Evolutionary conservation across 1,284 basidiomycete genomes (phyloP).

Genomic region (Cutaneotrichosporon sp.): DNA sequence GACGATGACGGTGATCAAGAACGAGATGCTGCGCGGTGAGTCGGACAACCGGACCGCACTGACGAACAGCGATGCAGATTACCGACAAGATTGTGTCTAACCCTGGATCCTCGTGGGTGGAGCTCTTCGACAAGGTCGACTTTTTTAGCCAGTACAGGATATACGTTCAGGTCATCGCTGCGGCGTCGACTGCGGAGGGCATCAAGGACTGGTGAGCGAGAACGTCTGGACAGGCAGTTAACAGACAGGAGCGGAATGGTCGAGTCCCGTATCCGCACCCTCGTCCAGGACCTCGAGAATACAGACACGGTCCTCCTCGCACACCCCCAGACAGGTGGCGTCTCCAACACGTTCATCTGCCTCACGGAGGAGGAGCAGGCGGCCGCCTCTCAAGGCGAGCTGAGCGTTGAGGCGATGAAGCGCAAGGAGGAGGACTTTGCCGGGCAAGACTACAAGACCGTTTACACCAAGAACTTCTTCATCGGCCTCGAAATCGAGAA

Average conservation of each 20-base stretch:
- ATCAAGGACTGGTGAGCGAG: slow-evolving; percentile 88
- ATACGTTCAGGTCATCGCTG: slow-evolving; percentile 97
- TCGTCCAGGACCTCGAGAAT: slow-evolving; percentile 96
- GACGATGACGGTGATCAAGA: slow-evolving; percentile 94
- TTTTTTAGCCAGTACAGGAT: slow-evolving; percentile 98
- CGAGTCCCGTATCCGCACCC: slow-evolving; percentile 92
- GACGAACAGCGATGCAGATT: slow-evolving; percentile 73
- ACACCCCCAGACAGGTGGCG: slow-evolving; percentile 94
- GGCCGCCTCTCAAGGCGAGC: slow-evolving; percentile 84
- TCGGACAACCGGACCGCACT: slow-evolving; percentile 14
- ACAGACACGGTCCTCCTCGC: slow-evolving; percentile 88
- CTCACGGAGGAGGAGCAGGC: slow-evolving; percentile 82
- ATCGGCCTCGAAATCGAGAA: slow-evolving; percentile 93
- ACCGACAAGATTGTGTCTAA: slow-evolving; percentile 80
- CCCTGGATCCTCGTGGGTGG: slow-evolving; percentile 77
- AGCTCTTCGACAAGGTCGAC: slow-evolving; percentile 90
- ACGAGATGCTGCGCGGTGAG: slow-evolving; percentile 89
- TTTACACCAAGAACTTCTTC: slow-evolving; percentile 94
- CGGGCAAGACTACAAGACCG: slow-evolving; percentile 72
- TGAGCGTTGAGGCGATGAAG: slow-evolving; percentile 68
- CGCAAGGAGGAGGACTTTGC: slow-evolving; percentile 79
- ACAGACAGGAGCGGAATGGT: slow-evolving; percentile 80
- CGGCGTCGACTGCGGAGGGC: slow-evolving; percentile 74
- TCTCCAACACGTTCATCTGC: slow-evolving; percentile 84
- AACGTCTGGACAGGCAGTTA: slow-evolving; percentile 5